Evolutionary conservation across 2,329 filamentous ascomycete species (phyloP), one percentile per base, ranked within the genome.

Genomic region (Beauveria varroae): DNA sequence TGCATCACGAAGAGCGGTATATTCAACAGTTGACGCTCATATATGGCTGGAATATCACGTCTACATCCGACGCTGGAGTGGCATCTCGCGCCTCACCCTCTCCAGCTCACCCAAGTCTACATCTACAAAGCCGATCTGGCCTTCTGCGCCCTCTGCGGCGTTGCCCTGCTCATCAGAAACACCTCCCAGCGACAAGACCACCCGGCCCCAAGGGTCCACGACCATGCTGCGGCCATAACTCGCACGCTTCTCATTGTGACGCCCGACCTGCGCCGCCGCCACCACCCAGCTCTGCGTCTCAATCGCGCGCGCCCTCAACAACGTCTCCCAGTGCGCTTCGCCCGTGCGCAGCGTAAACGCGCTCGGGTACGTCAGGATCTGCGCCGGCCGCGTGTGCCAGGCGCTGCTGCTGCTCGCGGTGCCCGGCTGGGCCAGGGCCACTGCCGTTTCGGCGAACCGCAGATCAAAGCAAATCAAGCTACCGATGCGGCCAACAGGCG

Each of bases 261-360:
- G 73, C 1, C 92, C 93, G 24, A 74, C 73, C 74, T 97, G 93
- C 44, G 92, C 93, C 1, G 93, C 87, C 10, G 93, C 93, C 63
- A 97, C 78, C 2, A 97, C 87, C 78, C 90, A 98, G 60, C 86
- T 86, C 75, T 97, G 90, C 20, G 88, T 91, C 78, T 97, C 93
- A 63, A 97, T 91, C 10, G 93, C 93, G 52, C 93, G 80, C 3
- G 91, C 86, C 30, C 90, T 80, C 16, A 97, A 78, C 6, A 98
- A 76, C 2, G 85, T 79, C 69, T 91, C 86, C 93, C 93, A 98
- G 75, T 97, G 93, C 1, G 90, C 90, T 61, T 79, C 81, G 0
- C 93, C 93, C 0, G 93, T 97, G 1, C 88, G 86, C 0, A 96
- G 82, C 0, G 93, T 96, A 70, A 97, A 98, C 4, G 93, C 93